Evolutionary conservation across 331 rosid species (phyloP).

Genomic region (Quercus phellos): DNA sequence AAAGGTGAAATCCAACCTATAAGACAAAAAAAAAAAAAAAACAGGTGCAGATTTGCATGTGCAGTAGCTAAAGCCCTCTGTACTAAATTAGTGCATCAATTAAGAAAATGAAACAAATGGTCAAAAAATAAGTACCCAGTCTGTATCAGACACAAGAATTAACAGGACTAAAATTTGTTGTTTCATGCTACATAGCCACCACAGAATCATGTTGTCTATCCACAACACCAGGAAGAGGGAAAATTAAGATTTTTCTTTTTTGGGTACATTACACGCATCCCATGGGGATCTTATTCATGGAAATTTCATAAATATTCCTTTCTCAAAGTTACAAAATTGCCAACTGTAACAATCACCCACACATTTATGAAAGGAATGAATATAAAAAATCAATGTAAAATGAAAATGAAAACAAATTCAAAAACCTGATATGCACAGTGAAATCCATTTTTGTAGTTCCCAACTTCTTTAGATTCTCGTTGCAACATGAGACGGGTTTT

Average conservation of each 20-base stretch:
- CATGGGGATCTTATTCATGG: not conserved
- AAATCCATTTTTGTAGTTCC: constrained; percentile 66
- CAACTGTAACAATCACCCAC: not conserved
- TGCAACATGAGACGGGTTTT: constrained; percentile 98
- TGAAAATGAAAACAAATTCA: not conserved
- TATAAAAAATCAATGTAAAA: not conserved
- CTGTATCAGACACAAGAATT: not conserved
- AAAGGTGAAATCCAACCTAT: not conserved
- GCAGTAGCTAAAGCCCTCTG: not conserved
- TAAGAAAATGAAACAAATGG: not conserved
- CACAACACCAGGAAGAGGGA: not conserved
- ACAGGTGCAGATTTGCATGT: not conserved
- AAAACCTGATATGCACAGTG: constrained; percentile 82
- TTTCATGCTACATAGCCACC: not conserved
- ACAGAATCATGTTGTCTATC: not conserved
- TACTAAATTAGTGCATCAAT: not conserved
- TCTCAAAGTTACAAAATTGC: not conserved
- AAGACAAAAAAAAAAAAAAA: not conserved
- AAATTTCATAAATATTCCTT: no score
- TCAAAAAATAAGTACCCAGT: not conserved
- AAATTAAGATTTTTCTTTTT: not conserved
- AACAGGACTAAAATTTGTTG: not conserved
- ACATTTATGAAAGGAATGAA: not conserved
- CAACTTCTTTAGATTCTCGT: constrained; percentile 47
- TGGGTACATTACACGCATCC: not conserved